Base-by-base conservation (phyloP, 2,329 filamentous ascomycete species). In the Aspergillus novoparasiticus region DNA sequence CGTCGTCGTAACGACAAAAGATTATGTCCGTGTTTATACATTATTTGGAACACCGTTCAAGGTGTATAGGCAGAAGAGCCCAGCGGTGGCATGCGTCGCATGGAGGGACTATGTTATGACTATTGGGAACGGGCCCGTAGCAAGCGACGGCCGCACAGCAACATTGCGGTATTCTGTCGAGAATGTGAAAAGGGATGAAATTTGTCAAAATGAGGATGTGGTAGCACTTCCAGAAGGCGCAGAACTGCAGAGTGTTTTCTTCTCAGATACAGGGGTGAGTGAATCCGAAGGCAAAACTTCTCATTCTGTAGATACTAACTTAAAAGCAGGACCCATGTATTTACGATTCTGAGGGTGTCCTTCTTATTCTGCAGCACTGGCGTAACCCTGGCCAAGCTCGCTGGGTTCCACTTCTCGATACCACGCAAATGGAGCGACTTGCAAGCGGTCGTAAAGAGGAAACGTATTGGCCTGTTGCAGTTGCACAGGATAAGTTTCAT, bases 51-150 rank as follows among this genome's bases (percentile, higher is more conserved):
- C 96, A 39, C 94, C 95, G 0, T 90, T 93, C 69, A 89, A 91
- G 57, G 89, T 99, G 1, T 97, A 96, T 77, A 86, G 95, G 28
- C 93, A 96, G 67, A 98, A 98, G 82, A 94, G 90, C 78, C 94
- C 94, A 1, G 91, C 92, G 58, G 93, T 99, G 23, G 95, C 93
- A 0, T 99, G 95, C 73, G 93, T 93, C 0, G 94, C 93, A 70
- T 98, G 92, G 92, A 86, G 90, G 68, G 93, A 99, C 81, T 98
- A 98, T 76, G 90, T 99, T n/a, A 86, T 98, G 75, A 97, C 94
- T 0, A 87, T 99, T 69, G 94, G 94, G 59, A 99, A 99, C 71
- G 96, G 96, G 0, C 88, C 95, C 0, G 86, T 96, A 39, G 89
- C 89, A 14, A 86, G 89, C 11, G 90, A 95, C 73, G 94, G 95